Base-by-base conservation (phyloP, 306 rosid genomes). In the Dryas alaskensis region DNA sequence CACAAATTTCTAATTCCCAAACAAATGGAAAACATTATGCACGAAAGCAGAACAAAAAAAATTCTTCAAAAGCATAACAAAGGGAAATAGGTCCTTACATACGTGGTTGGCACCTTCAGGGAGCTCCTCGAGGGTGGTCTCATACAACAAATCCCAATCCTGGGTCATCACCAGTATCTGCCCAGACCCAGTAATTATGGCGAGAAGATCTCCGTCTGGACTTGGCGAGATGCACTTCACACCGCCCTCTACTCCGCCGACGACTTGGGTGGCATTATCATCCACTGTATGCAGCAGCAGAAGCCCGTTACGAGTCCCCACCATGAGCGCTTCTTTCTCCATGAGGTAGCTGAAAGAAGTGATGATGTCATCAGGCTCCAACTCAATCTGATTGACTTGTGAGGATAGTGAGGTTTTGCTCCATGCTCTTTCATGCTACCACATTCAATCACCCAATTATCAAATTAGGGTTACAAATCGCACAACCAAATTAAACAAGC, bases 121-220 rank as follows among this genome's bases (percentile, higher is more conserved):
- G 69, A 60, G 61, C 81, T 79, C 94, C 67, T 76, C 78, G 11
- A 94, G 91, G 0, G 84, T 54, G 0, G 88, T 81, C 89, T 92
- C 99, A 4, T 84, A 84, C 79, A 92, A 72, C 87, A 94, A 84
- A 77, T 94, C 97, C 99, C 97, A 94, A 79, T 94, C 99, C 65
- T 77, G 90, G 50, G 95, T 92, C 97, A 94, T 92, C 7, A 94
- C 85, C 67, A 94, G 78, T 53, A 90, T 77, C 86, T 87, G 93
- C 48, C 86, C 89, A 37, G 83, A 80, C 37, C 96, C 93, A 43
- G 92, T 84, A 45, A 80, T 63, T 3, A 88, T 73, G 39, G 86
- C 87, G 7, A 92, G 78, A 43, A 94, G 74, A 78, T 94, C 99
- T 17, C 99, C 99, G 73, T 94, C 99, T 0, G 99, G 99, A 42